Base-by-base conservation (phyloP, 306 rosid species). In the Potentilla sterilis region DNA sequence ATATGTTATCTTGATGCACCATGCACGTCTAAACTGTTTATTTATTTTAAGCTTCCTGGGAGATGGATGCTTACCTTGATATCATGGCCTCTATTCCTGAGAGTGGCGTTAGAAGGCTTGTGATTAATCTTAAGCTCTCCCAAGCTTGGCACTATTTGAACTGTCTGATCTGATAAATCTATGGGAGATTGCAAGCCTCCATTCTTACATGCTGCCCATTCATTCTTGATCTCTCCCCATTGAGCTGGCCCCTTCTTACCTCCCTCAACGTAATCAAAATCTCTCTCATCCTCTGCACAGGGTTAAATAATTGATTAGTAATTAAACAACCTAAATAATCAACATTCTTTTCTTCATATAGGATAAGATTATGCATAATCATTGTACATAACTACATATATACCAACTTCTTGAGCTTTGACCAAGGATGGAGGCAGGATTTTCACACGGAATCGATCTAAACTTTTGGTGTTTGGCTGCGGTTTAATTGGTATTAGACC, bases 101-200 rank as follows among this genome's bases (percentile, higher is more conserved):
- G 4, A 7, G 83, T 82, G 13, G 92, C 93, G 67, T 89, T 86
- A 7, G 80, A 78, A 28, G 86, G 75, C 19, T 71, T 81, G 49
- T 92, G 88, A 37, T 10, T 19, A 16, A 48, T 86, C 48, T n/a
- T n/a, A n/a, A n/a, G 68, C 51, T 75, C 34, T 21, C 83, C 85
- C 32, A 85, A 79, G 28, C 74, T 70, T 10, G 87, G 82, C 4
- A 80, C 73, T n/a, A 85, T 9, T 59, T n/a, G 84, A 52, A 84
- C 85, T 35, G 86, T 82, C 5, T 5, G 65, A 18, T 59, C 82
- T 66, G 84, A 62, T 83, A 92, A 19, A 80, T 92, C 96, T 65
- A 92, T 81, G 2, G 97, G 93, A 78, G 96, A 92, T 75, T 89
- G 97, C 86, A 81, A n/a, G 43, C 2, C 44, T 4, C 97, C 97